Conservation (phyloP, 306 rosid genomes). For the Betula pendula region DNA sequence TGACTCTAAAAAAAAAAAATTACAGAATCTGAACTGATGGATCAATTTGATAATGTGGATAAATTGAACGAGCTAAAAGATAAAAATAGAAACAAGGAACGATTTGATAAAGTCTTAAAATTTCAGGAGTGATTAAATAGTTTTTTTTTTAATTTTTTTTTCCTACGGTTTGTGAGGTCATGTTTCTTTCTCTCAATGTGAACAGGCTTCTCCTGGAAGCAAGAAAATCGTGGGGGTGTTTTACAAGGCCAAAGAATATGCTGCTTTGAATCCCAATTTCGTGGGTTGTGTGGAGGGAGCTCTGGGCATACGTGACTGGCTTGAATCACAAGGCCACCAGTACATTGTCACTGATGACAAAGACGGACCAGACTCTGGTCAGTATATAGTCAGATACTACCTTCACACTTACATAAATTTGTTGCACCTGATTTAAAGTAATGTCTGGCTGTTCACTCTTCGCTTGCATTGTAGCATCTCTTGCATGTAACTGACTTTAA, state of each 20-base stretch:
- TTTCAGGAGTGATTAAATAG: background rate
- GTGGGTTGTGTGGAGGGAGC: conserved; percentile 90
- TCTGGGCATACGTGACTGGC: conserved; percentile 86
- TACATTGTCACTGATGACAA: conserved; percentile 95
- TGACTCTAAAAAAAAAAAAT: too few species aligned
- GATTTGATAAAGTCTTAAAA: too few species aligned
- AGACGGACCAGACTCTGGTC: conserved; percentile 84
- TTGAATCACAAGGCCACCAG: conserved; percentile 87
- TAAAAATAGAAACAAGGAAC: too few species aligned
- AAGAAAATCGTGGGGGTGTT: conserved; percentile 97
- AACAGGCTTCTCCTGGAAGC: conserved; percentile 70
- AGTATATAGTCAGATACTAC: conserved; percentile 13
- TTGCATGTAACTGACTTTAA: background rate
- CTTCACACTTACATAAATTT: background rate
- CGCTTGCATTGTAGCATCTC: background rate
- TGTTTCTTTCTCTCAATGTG: conserved; percentile 13
- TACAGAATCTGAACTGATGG: too few species aligned
- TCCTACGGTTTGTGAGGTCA: background rate
- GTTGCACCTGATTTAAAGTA: background rate
- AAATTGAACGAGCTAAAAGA: too few species aligned
- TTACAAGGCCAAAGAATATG: conserved; percentile 86
- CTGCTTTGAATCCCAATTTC: conserved; percentile 77
- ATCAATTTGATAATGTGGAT: too few species aligned
- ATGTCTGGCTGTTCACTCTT: background rate
- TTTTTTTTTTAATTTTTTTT: background rate